A percentile compares a stretch with the other conserved stretches of the same genome.
Conservation (phyloP, 1,284 basidiomycete genomes). For the Neolentinus lepideus region DNA sequence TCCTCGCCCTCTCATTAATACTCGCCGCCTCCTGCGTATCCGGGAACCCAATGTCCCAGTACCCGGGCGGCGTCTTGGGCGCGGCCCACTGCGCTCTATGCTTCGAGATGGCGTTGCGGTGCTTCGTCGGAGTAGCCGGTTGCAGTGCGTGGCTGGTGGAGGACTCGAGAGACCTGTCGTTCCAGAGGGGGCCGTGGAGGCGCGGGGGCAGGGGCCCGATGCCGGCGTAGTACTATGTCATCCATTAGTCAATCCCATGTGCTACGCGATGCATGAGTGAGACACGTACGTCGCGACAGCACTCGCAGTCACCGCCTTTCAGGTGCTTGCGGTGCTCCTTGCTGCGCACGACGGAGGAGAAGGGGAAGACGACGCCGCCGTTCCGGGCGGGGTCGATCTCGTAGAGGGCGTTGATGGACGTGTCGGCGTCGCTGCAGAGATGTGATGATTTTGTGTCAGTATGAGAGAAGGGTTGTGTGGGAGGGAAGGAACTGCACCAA, state of each 20-base stretch:
- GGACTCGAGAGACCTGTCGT: conserved; percentile 16
- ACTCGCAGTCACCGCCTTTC: conserved; percentile 78
- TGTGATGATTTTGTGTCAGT: background rate
- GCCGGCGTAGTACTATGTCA: conserved; percentile 69
- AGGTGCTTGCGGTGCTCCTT: conserved; percentile 60
- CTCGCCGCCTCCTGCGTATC: conserved; percentile 70
- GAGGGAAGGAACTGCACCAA: background rate
- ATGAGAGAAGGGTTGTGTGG: background rate
- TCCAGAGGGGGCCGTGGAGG: conserved; percentile 64
- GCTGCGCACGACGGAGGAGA: conserved; percentile 69
- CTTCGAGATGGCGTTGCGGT: conserved; percentile 71
- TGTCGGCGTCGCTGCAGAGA: conserved; percentile 19
- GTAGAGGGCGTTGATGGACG: conserved; percentile 56
- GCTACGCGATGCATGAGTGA: conserved; percentile 8
- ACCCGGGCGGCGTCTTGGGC: conserved; percentile 75
- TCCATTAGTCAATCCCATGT: background rate
- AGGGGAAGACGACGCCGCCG: conserved; percentile 59
- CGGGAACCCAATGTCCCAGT: conserved; percentile 88
- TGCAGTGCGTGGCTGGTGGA: conserved; percentile 12
- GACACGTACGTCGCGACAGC: conserved; percentile 65
- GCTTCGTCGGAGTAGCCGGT: conserved; percentile 31
- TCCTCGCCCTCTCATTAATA: conserved; percentile 61
- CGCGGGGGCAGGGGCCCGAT: conserved; percentile 63
- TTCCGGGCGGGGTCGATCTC: conserved; percentile 65
- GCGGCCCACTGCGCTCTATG: conserved; percentile 72